Evolutionary conservation across 257 asterid species (phyloP).

Genomic region (Hygrophila difformis): DNA sequence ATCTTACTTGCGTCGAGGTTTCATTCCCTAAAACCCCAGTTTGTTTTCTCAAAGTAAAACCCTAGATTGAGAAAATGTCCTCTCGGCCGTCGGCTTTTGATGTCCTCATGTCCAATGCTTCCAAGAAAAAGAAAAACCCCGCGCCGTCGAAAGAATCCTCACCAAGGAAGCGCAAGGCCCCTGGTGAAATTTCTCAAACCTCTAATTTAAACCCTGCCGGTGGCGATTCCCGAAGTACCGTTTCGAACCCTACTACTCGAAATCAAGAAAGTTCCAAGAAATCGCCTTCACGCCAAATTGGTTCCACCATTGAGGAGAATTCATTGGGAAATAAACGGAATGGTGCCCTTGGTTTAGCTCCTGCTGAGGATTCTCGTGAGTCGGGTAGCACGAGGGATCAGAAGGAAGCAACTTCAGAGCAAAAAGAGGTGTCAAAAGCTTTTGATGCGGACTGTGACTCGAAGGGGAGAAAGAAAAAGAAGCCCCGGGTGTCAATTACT

Average conservation of each 20-base stretch:
- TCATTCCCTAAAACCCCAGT: conserved; percentile 16
- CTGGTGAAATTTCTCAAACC: conserved; percentile 21
- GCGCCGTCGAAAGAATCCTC: conserved; percentile 31
- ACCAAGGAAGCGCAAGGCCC: conserved; percentile 52
- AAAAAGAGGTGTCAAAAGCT: conserved; percentile 6
- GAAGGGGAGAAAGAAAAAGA: conserved; percentile 41
- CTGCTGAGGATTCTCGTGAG: conserved; percentile 1
- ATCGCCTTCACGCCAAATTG: conserved; percentile 11
- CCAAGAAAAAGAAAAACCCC: conserved; percentile 40
- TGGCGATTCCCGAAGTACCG: conserved; percentile 7
- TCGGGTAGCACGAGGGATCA: background rate
- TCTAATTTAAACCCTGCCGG: conserved; percentile 16
- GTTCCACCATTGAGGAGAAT: conserved; percentile 15
- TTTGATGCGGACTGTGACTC: conserved; percentile 18
- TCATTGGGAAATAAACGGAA: conserved; percentile 12
- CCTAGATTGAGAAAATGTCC: conserved; percentile 50
- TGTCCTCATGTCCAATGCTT: conserved; percentile 65
- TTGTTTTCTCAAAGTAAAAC: conserved; percentile 24
- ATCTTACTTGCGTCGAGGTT: no score
- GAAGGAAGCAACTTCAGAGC: conserved; percentile 8
- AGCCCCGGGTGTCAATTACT: conserved; percentile 31
- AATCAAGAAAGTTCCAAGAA: conserved; percentile 9
- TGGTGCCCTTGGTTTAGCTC: background rate
- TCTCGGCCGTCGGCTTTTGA: conserved; percentile 76
- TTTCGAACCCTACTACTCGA: conserved; percentile 7